Conservation (phyloP, 805 yeast species). For the Zygosaccharomyces siamensis region DNA sequence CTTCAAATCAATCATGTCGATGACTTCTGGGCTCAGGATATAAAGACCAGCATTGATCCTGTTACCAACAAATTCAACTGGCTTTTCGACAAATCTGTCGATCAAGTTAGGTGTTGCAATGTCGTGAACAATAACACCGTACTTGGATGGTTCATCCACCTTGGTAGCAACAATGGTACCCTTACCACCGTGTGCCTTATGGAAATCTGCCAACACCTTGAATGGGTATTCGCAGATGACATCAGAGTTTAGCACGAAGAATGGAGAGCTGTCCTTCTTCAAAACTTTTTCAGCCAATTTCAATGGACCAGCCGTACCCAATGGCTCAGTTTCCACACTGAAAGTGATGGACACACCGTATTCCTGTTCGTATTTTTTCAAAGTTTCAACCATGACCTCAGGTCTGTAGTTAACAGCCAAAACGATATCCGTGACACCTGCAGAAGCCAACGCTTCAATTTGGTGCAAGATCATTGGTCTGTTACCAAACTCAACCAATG, state of each 20-base stretch:
- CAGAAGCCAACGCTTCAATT: slow-evolving; percentile 94
- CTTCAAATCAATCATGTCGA: slow-evolving; percentile 92
- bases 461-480: slow-evolving; percentile 99
- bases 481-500: slow-evolving; percentile 96
- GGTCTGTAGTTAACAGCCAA: slow-evolving; percentile 99
- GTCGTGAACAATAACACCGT: slow-evolving; percentile 99
- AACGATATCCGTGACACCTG: slow-evolving; percentile 98
- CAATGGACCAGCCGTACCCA: slow-evolving; percentile 99
- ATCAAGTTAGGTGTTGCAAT: slow-evolving; percentile 91
- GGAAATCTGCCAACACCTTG: slow-evolving; percentile 86
- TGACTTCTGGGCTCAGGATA: slow-evolving; percentile 94
- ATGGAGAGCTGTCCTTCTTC: slow-evolving; percentile 92
- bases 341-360: slow-evolving; percentile 94
- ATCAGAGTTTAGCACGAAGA: slow-evolving; percentile 96
- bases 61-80: slow-evolving; percentile 98
- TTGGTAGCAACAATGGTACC: slow-evolving; percentile 99
- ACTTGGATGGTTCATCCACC: slow-evolving; percentile 98
- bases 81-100: slow-evolving; percentile 98
- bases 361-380: slow-evolving; percentile 88
- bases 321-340: slow-evolving; percentile 98
- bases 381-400: slow-evolving; percentile 95
- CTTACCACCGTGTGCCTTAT: slow-evolving; percentile 90
- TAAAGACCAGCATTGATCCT: slow-evolving; percentile 99
- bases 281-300: slow-evolving; percentile 92
- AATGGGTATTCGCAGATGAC: slow-evolving; percentile 99